Percentiles rank a stretch among this genome's conserved stretches.
Evolutionary conservation across 176 grass and related monocot species (phyloP).

Genomic region (Thalia dealbata): DNA sequence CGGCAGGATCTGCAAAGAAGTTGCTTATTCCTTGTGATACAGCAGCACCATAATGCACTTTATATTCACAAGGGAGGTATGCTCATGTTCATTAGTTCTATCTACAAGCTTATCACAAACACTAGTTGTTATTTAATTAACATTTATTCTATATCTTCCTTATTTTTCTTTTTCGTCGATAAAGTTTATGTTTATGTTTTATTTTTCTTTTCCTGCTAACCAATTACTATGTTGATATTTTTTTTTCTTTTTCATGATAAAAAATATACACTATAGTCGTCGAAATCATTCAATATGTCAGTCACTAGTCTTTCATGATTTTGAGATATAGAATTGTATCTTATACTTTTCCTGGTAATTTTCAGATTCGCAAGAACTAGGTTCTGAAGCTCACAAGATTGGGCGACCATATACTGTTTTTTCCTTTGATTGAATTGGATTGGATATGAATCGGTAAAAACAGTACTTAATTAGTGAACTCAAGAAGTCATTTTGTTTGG

Average conservation of each 20-base stretch:
- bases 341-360: not conserved
- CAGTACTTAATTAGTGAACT: not conserved
- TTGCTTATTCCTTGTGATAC: not conserved
- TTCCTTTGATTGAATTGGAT: not conserved
- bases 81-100: not conserved
- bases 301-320: not conserved
- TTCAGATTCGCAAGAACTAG: not conserved
- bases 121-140: no score
- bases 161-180: no score
- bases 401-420: not conserved
- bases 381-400: not conserved
- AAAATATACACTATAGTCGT: no score
- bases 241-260: no score
- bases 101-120: not conserved
- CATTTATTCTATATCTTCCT: no score
- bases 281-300: no score
- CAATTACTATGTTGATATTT: no score
- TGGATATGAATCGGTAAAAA: not conserved
- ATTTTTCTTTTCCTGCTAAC: no score
- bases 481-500: not conserved
- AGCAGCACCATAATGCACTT: not conserved
- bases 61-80: not conserved
- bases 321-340: not conserved
- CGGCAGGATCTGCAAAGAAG: not conserved
- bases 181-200: no score